Evolutionary conservation across 495 filamentous ascomycete species (phyloP), one percentile per base, ranked within the genome.

Genomic region (Lichenothelia convexa): DNA sequence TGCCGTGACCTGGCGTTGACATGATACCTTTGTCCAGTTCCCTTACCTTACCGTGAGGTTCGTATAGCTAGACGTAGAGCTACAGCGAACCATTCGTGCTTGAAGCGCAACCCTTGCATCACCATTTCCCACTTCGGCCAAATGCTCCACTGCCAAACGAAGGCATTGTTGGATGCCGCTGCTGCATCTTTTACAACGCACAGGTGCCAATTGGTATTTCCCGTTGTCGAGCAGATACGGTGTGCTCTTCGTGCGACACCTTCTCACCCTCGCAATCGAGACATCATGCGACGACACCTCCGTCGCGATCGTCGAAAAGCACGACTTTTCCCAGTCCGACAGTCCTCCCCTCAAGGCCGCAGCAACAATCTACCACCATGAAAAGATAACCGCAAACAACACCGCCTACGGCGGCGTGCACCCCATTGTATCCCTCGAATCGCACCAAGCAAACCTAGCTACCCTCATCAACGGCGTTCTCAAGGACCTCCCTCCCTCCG

Each of bases 221-320:
- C n/a, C n/a, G n/a, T n/a, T n/a, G n/a, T n/a, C n/a, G n/a, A n/a
- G n/a, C n/a, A n/a, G n/a, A n/a, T n/a, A n/a, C n/a, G n/a, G n/a
- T n/a, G n/a, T n/a, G n/a, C n/a, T n/a, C n/a, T n/a, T n/a, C n/a
- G n/a, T n/a, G n/a, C n/a, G n/a, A n/a, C n/a, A n/a, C n/a, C 31
- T 33, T 18, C 31, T 33, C 12, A 86, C 80, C 0, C 73, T 95
- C 22, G 87, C 81, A 13, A 92, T 95, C 51, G 87, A 95, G 61
- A 81, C 80, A 12, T 93, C 86, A n/a, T 95, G 76, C 63, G 89
- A 97, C 57, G 89, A 97, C 60, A 93, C 87, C 1, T 87, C 80
- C 29, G 84, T 97, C 5, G 80, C 87, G 16, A 57, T 97, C 31
- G 64, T 95, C 11, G 67, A 81, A 33, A 1, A 33, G 31, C 53